Evolutionary conservation across 768 basidiomycete genomes (phyloP).

Genomic region (Suillus hirtellus): DNA sequence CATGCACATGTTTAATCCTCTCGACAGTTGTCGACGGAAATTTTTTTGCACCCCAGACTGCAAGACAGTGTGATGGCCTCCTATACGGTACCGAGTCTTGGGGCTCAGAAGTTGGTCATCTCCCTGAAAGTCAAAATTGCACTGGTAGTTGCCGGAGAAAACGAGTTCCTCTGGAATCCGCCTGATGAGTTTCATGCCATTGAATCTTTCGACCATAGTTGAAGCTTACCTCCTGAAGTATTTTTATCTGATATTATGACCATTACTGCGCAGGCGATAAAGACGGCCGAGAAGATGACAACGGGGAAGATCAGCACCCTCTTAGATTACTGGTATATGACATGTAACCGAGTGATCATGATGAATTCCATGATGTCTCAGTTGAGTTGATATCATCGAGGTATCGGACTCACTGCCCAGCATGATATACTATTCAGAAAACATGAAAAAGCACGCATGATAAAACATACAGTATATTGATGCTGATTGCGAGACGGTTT

Average conservation of each 20-base stretch:
- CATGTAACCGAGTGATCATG: neutral
- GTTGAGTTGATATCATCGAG: neutral
- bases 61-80: neutral
- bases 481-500: neutral
- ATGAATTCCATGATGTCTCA: neutral
- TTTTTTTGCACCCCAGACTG: neutral
- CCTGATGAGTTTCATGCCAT: neutral
- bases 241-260: neutral
- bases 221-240: neutral
- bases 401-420: neutral
- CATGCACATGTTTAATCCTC: neutral
- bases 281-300: neutral
- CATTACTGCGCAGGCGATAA: neutral
- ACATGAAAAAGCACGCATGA: neutral
- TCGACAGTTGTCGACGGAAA: neutral
- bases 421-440: neutral
- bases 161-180: neutral
- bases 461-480: neutral
- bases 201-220: neutral
- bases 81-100: neutral
- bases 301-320: neutral
- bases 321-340: neutral
- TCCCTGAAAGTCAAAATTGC: neutral
- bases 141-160: neutral
- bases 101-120: neutral